Percentiles rank a stretch among this genome's conserved stretches.
Evolutionary conservation across 768 basidiomycete genomes (phyloP).

Genomic region (Pulveroboletus sp.): DNA sequence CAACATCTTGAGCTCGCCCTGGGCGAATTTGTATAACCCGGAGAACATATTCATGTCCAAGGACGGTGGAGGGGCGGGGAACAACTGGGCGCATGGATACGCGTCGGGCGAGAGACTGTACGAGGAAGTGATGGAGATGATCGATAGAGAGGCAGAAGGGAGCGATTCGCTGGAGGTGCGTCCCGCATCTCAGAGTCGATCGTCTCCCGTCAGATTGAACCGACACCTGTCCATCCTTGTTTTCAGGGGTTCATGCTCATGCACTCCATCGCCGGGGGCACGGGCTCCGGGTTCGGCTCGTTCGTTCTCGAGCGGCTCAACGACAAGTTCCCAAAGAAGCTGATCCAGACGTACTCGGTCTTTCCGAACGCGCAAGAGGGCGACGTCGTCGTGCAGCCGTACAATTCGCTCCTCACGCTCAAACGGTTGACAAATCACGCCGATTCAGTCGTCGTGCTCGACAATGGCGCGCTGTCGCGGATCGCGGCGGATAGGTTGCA

Average conservation of each 20-base stretch:
- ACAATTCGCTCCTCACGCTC: conserved; percentile 90
- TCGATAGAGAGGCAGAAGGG: conserved; percentile 96
- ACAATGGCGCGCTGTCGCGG: conserved; percentile 89
- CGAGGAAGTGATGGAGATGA: conserved; percentile 98
- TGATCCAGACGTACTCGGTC: conserved; percentile 98
- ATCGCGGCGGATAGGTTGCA: conserved; percentile 93
- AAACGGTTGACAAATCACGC: conserved; percentile 95
- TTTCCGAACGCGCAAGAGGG: conserved; percentile 93
- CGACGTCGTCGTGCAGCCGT: conserved; percentile 98
- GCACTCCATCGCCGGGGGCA: conserved; percentile 98
- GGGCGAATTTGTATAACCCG: conserved; percentile 87
- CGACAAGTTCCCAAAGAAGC: conserved; percentile 98
- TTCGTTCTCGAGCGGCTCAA: conserved; percentile 94
- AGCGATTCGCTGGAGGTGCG: conserved; percentile 93
- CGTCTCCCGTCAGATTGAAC: no score
- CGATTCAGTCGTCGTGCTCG: conserved; percentile 94
- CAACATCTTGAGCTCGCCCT: conserved; percentile 84
- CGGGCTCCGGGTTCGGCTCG: conserved; percentile 97
- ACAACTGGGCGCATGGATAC: conserved; percentile 98
- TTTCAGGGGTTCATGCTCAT: conserved; percentile 96
- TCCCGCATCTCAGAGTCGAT: neutral
- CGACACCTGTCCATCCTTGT: neutral
- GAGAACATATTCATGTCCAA: conserved; percentile 96
- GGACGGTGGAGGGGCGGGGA: conserved; percentile 98
- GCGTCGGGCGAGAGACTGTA: conserved; percentile 85